Percentiles rank a stretch among this genome's conserved stretches.
phyloP scores from a whole-genome alignment of 2,329 filamentous ascomycete species.

The Bipolaris gigantea region DNA sequence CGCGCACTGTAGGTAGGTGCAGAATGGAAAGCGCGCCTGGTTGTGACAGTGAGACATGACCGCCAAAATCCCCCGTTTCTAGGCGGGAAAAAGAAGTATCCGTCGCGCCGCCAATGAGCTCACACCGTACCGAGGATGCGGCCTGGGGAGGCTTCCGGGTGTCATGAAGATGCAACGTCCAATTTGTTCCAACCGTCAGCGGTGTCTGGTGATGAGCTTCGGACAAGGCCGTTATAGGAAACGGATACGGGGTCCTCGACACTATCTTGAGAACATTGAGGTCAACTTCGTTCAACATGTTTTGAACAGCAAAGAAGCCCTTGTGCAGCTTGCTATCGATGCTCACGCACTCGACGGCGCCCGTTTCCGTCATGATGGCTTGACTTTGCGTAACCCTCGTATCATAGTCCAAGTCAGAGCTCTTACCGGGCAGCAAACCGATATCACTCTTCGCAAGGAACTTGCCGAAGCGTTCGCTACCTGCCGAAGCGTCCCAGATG shows the following conservation, averaged over 20 bases:
- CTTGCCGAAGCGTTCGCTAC: constrained; percentile 63
- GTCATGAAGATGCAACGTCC: constrained; percentile 82
- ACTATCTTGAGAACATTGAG: constrained; percentile 71
- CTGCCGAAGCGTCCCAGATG: constrained; percentile 67
- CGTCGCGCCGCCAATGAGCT: constrained; percentile 32
- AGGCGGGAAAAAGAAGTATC: constrained; percentile 44
- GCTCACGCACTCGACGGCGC: constrained; percentile 79
- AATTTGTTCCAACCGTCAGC: constrained; percentile 80
- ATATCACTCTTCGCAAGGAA: constrained; percentile 67
- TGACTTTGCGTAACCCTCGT: constrained; percentile 49
- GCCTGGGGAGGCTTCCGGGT: constrained; percentile 53
- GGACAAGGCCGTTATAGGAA: constrained; percentile 81
- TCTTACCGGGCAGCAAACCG: constrained; percentile 66
- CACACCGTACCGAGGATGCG: constrained; percentile 25
- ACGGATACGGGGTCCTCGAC: constrained; percentile 72
- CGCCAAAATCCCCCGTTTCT: constrained; percentile 55
- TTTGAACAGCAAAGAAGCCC: constrained; percentile 80
- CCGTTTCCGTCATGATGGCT: constrained; percentile 68
- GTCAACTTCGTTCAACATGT: constrained; percentile 78
- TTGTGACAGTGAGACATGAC: constrained; percentile 74
- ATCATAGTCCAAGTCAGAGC: constrained; percentile 47
- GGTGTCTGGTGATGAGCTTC: constrained; percentile 66
- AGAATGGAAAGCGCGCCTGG: constrained; percentile 82
- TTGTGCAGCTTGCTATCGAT: constrained; percentile 68
- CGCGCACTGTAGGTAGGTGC: constrained; percentile 66